Evolutionary conservation across 495 filamentous ascomycete species (phyloP).

Genomic region (Lasiosphaeria ovina): DNA sequence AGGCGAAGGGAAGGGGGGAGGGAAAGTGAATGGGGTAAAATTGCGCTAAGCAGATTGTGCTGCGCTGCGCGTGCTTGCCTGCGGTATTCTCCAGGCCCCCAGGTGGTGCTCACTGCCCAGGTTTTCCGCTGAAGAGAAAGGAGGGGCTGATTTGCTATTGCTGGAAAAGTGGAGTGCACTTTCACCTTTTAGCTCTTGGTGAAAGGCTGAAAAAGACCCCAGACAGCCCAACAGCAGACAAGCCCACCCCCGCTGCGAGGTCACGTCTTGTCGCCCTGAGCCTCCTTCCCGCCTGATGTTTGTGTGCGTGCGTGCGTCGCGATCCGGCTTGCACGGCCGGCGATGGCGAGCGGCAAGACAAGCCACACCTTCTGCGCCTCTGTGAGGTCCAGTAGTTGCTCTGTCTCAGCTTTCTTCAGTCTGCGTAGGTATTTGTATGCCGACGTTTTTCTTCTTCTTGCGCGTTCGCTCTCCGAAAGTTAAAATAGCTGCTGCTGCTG

Average conservation of each 20-base stretch:
- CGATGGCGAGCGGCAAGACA: slow-evolving; percentile 1
- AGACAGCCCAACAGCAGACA: not conserved
- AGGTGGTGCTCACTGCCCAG: slow-evolving; percentile 12
- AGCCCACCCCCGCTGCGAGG: too few species aligned
- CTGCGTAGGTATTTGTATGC: not conserved
- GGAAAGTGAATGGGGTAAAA: slow-evolving; percentile 26
- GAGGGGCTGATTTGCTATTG: slow-evolving; percentile 16
- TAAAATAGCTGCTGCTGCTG: not conserved
- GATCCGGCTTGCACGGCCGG: not conserved
- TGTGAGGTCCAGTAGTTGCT: too few species aligned
- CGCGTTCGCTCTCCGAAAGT: not conserved
- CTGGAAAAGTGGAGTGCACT: slow-evolving; percentile 10
- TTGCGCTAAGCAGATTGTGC: slow-evolving; percentile 3
- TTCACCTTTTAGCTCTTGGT: not conserved
- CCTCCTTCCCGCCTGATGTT: not conserved
- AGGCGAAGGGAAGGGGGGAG: slow-evolving; percentile 13
- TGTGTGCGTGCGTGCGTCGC: slow-evolving; percentile 1
- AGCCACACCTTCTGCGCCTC: not conserved
- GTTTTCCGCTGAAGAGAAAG: not conserved
- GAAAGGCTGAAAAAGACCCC: slow-evolving; percentile 1
- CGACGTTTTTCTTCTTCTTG: not conserved
- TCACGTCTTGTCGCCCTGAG: too few species aligned
- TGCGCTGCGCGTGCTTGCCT: not conserved
- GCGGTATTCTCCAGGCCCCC: not conserved
- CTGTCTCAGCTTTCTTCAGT: too few species aligned